Base-by-base conservation (phyloP, 106 monocot genomes). In the Dendrobium officinale region DNA sequence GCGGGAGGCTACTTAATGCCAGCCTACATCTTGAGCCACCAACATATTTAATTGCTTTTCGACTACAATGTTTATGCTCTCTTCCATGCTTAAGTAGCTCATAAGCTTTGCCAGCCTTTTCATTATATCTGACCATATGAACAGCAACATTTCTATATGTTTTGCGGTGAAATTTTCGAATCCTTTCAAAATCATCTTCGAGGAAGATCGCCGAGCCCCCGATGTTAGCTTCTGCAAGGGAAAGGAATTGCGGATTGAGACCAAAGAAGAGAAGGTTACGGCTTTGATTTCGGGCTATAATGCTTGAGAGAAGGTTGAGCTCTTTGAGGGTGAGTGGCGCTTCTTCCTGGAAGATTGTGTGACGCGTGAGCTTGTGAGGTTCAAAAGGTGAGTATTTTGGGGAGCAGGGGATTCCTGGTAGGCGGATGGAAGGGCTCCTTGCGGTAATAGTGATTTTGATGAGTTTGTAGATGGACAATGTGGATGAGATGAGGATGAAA, bases 181-280 rank as follows among this genome's bases (percentile, higher is more conserved):
- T 31, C 41, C 59, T 78, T 24, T 78, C 55, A 18, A 29, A n/a
- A 51, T 86, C 80, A 37, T 91, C 85, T 56, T 88, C 91, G 18
- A 91, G 78, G 42, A 91, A 86, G 72, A 83, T 67, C 9, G 87
- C 83, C 37, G 49, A 73, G 0, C 90, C 87, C 15, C 22, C 54
- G 2, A 15, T 19, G 42, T 81, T 81, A 20, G 87, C 77, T 20
- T 27, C 44, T 3, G 86, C 75, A 10, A 87, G 81, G 54, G 44
- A 37, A 19, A 87, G 83, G 40, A 81, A 45, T 77, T 87, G 88
- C 1, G 83, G 67, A 10, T 73, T 67, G 64, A 83, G 73, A 22
- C 91, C 88, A 27, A 91, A 91, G 77, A 91, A 73, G 64, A 86
- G 85, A 84, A 91, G 79, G 80, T 88, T 91, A 64, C 91, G 80